Base-by-base conservation (phyloP, 2,329 filamentous ascomycete genomes). In the Chaetomiaceae sp. region DNA sequence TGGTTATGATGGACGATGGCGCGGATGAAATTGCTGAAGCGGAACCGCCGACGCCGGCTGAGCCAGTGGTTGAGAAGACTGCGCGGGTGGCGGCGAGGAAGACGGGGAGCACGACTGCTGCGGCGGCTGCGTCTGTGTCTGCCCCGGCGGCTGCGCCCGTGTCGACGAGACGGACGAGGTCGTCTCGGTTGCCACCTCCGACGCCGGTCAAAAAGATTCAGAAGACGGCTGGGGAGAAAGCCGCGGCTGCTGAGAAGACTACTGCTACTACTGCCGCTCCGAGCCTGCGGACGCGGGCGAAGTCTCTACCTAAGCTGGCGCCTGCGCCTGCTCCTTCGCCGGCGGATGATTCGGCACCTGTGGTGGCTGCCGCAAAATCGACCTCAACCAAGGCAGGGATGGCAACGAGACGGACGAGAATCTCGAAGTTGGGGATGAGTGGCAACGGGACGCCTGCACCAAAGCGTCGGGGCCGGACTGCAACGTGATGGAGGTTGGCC, bases 381-480 rank as follows among this genome's bases (percentile, higher is more conserved):
- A 33, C 40, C 14, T 40, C 55, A 8, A 11, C 46, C 2, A 21
- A 9, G 29, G 23, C 30, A 27, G 33, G 33, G 16, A 41, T 58
- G 57, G 55, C 58, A 6, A 60, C 61, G 32, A 54, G 58, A 21
- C 52, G 61, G 47, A 55, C 58, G 14, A 50, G 56, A 48, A 55
- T 64, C 48, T 55, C 59, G 37, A 61, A 56, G 44, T 27, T 64
- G 53, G 62, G 61, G 3, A 63, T 65, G 63, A 57, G 59, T 5
- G 60, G 47, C 4, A 64, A 64, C 20, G 63, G 63, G 16, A 65
- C 62, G 20, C 63, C 63, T 14, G 62, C 61, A 18, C 61, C 63
- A 14, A 65, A 64, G 51, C 47, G 61, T 8, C 55, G 56, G 37
- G 60, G 58, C 9, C 37, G 52, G 40, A 29, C 48, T 27, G 53